Evolutionary conservation across 2,329 filamentous ascomycete genomes (phyloP).

Genomic region (Stachybotrys chlorohalonatus): DNA sequence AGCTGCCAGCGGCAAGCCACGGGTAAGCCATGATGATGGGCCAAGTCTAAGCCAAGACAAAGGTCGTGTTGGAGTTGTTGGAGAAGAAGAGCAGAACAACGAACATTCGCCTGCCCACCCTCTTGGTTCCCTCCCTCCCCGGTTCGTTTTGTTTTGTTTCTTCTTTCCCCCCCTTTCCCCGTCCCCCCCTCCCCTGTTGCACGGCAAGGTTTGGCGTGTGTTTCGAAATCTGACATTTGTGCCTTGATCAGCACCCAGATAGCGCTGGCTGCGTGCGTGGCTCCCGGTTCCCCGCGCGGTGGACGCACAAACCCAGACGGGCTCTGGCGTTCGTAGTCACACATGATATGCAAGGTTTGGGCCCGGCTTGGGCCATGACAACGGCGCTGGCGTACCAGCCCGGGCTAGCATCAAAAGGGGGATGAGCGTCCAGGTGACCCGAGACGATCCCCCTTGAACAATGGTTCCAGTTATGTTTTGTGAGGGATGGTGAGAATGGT

Average conservation of each 20-base stretch:
- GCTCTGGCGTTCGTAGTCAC: background rate
- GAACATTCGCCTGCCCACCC: no score
- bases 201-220: background rate
- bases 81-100: no score
- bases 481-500: no score
- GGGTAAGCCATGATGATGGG: background rate
- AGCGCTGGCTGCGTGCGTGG: background rate
- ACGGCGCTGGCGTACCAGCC: background rate
- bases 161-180: background rate
- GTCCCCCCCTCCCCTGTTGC: no score
- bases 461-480: background rate
- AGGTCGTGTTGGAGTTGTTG: no score
- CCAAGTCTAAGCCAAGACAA: background rate
- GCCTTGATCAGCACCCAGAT: background rate
- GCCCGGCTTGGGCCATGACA: background rate
- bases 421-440: background rate
- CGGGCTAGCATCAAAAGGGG: background rate
- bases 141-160: background rate
- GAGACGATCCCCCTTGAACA: background rate
- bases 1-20: background rate
- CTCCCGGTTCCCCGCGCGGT: background rate
- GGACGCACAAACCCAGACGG: background rate
- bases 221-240: slow-evolving; percentile 1
- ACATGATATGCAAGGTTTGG: background rate
- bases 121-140: no score